phyloP scores from a whole-genome alignment of 2,329 filamentous ascomycete species.

The Fusarium liriodendri region DNA sequence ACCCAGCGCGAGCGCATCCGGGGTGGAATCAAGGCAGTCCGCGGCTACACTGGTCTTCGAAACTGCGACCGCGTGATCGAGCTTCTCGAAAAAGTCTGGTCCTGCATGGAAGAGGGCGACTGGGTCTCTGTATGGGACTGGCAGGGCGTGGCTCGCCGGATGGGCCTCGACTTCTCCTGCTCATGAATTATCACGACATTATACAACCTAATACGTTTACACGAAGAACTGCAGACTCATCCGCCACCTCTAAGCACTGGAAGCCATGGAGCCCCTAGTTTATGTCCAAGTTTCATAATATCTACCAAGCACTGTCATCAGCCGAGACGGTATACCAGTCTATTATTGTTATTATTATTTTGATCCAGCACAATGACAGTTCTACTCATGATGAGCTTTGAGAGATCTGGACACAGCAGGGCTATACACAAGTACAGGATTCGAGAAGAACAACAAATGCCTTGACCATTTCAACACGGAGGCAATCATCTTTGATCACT shows the following conservation, averaged over 20 bases:
- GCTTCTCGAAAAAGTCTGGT: constrained; percentile 70
- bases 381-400: not conserved
- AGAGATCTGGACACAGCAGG: not conserved
- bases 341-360: constrained; percentile 20
- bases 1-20: constrained; percentile 65
- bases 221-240: not conserved
- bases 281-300: constrained; percentile 15
- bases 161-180: constrained; percentile 68
- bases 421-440: not conserved
- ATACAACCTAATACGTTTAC: constrained; percentile 10
- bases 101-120: constrained; percentile 67
- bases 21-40: constrained; percentile 61
- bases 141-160: constrained; percentile 65
- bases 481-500: not conserved
- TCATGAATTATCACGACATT: constrained; percentile 46
- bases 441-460: not conserved
- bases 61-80: constrained; percentile 66
- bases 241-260: not conserved
- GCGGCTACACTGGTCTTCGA: constrained; percentile 69
- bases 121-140: constrained; percentile 73
- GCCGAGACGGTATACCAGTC: constrained; percentile 26
- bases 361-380: not conserved
- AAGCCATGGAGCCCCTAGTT: not conserved
- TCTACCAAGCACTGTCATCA: not conserved
- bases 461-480: not conserved